phyloP scores from a whole-genome alignment of 2,329 filamentous ascomycete species.

The Calonectria ilicicola region DNA sequence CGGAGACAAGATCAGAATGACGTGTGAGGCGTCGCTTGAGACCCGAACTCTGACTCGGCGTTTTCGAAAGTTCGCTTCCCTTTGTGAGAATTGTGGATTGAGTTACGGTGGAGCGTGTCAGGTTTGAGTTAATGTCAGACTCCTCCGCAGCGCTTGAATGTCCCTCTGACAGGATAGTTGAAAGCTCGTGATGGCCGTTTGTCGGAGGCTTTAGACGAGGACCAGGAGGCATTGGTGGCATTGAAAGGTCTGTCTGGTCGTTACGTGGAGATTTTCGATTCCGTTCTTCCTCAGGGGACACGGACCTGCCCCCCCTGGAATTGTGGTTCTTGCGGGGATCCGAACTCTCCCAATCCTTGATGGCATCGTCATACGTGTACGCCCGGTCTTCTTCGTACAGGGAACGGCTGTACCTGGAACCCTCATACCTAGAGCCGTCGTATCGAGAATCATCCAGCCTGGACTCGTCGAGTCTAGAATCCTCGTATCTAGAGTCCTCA shows the following conservation, averaged over 20 bases:
- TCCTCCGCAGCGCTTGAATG: conserved; percentile 57
- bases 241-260: conserved; percentile 32
- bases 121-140: conserved; percentile 63
- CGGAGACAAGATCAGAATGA: conserved; percentile 93
- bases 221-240: conserved; percentile 44
- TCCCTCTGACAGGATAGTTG: conserved; percentile 68
- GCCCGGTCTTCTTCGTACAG: conserved; percentile 35
- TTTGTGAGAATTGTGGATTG: conserved; percentile 63
- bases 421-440: conserved; percentile 13
- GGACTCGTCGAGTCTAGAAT: conserved; percentile 27
- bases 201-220: conserved; percentile 61
- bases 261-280: conserved; percentile 31
- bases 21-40: conserved; percentile 85
- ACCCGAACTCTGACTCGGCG: conserved; percentile 60
- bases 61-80: conserved; percentile 55
- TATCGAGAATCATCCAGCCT: conserved; percentile 8
- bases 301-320: conserved; percentile 28
- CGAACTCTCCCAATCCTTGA: conserved; percentile 43
- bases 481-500: conserved; percentile 33
- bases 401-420: conserved; percentile 4
- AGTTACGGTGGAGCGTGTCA: conserved; percentile 68
- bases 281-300: conserved; percentile 36
- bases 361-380: conserved; percentile 33
- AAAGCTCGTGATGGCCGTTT: conserved; percentile 66
- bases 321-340: conserved; percentile 35